Evolutionary conservation across 306 rosid genomes (phyloP).

Genomic region (Castanospermum australe): DNA sequence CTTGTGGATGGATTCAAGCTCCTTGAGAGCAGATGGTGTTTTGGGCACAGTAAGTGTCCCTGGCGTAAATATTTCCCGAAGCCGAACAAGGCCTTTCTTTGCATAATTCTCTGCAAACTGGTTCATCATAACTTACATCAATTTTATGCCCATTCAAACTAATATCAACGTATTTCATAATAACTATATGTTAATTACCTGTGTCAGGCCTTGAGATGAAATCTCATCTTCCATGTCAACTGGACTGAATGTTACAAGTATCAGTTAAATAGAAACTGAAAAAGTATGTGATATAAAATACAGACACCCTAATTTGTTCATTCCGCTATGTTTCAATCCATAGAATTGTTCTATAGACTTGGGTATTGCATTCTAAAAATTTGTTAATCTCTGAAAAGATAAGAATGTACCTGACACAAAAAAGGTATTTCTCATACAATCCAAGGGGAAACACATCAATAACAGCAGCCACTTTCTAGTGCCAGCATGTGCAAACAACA

Average conservation of each 20-base stretch:
- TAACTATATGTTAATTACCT: conserved; percentile 48
- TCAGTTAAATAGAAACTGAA: conserved; percentile 25
- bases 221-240: conserved; percentile 84
- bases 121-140: conserved; percentile 17
- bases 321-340: conserved; percentile 13
- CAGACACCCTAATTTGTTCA: conserved; percentile 8
- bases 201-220: conserved; percentile 80
- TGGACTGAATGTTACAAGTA: conserved; percentile 64
- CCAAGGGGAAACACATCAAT: conserved; percentile 77
- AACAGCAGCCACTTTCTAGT: conserved; percentile 81
- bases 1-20: conserved; percentile 96
- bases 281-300: neutral
- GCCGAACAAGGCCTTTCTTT: conserved; percentile 76
- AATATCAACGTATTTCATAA: neutral
- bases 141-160: conserved; percentile 28
- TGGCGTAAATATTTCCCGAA: conserved; percentile 85
- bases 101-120: conserved; percentile 88
- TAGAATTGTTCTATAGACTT: neutral
- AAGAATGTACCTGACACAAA: conserved; percentile 68
- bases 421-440: conserved; percentile 82
- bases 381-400: conserved; percentile 15
- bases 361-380: conserved; percentile 9
- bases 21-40: conserved; percentile 70
- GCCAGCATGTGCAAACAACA: conserved; percentile 34
- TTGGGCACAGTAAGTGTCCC: conserved; percentile 77